Evolutionary conservation across 1,284 basidiomycete genomes (phyloP), one percentile per base, ranked within the genome.

Genomic region (Pseudozyma pruni): DNA sequence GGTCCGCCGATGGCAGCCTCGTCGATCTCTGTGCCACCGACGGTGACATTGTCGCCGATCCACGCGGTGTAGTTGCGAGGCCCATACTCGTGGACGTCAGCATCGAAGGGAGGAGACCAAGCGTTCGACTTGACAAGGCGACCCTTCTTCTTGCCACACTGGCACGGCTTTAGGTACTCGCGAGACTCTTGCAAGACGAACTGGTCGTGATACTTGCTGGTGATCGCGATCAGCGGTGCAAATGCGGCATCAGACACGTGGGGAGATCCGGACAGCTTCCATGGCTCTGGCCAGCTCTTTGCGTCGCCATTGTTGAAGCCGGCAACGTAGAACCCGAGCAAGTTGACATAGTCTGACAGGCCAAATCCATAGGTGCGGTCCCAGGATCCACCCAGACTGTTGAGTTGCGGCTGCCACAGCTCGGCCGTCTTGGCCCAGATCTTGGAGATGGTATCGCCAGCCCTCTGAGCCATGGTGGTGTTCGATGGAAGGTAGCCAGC

Each of bases 61-160:
- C 54, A 63, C 9, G 60, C 60, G 8, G 60, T 63, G 60, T 63
- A 63, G 45, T 63, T 63, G 29, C 60, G 53, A 40, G 60, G 60
- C n/a, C 60, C 60, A 34, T 56, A 57, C 45, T 53, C 48, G 34
- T 51, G 48, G 27, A 57, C 54, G 35, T 63, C 44, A 1, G 60
- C 60, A 17, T 63, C 60, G 19, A 63, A 63, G 4, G 60, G 60
- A 22, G 60, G 60, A 27, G 60, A 63, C 53, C 54, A 63, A 11
- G 60, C 54, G 16, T 57, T 40, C 13, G 53, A 51, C 11, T 37
- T 50, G 23, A 63, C 49, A 25, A 63, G 40, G 16, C 60, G 52
- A 41, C 54, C 60, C 10, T 38, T 23, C 37, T 47, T 62, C 35
- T 31, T 46, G 19, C 19, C 52, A 49, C 37, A 13, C 25, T 23